phyloP scores from a whole-genome alignment of 2,329 filamentous ascomycete genomes.

The Falciphora oryzae region DNA sequence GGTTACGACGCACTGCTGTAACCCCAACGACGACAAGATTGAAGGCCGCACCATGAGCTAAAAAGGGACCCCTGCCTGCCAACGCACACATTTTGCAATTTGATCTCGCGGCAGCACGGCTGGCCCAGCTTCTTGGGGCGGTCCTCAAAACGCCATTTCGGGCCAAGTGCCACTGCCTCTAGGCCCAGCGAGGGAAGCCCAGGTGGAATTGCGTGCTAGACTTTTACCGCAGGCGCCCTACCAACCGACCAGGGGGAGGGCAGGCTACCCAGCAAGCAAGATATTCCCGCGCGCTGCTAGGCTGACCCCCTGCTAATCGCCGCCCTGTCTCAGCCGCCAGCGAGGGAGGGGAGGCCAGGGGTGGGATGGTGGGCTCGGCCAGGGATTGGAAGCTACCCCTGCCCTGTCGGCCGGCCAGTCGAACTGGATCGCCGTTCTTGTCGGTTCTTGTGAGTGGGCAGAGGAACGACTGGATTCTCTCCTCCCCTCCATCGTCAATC shows the following conservation, averaged over 20 bases:
- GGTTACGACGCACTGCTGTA: slow-evolving; percentile 5
- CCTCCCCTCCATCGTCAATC: too few relatives aligned
- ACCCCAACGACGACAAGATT: neutral
- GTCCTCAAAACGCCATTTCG: neutral
- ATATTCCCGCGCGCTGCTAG: neutral
- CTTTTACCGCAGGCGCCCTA: neutral
- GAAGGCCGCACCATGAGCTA: neutral
- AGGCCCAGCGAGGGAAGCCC: neutral
- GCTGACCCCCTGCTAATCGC: slow-evolving; percentile 1
- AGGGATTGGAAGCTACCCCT: neutral
- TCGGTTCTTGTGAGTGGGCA: slow-evolving; percentile 2
- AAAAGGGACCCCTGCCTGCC: neutral
- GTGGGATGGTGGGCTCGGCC: neutral
- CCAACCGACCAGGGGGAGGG: neutral
- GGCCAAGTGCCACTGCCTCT: neutral
- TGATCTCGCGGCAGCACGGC: neutral
- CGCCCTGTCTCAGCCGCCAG: slow-evolving; percentile 9
- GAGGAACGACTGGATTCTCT: neutral
- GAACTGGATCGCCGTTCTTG: neutral
- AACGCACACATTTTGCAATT: slow-evolving; percentile 2
- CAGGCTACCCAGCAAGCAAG: neutral
- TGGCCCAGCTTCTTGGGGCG: neutral
- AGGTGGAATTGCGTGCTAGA: slow-evolving; percentile 9
- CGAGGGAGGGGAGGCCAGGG: neutral
- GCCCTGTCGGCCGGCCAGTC: neutral